A percentile compares a stretch with the other conserved stretches of the same genome.
phyloP scores from a whole-genome alignment of 176 grass and related monocot genomes.

The Aegilops speltoides region DNA sequence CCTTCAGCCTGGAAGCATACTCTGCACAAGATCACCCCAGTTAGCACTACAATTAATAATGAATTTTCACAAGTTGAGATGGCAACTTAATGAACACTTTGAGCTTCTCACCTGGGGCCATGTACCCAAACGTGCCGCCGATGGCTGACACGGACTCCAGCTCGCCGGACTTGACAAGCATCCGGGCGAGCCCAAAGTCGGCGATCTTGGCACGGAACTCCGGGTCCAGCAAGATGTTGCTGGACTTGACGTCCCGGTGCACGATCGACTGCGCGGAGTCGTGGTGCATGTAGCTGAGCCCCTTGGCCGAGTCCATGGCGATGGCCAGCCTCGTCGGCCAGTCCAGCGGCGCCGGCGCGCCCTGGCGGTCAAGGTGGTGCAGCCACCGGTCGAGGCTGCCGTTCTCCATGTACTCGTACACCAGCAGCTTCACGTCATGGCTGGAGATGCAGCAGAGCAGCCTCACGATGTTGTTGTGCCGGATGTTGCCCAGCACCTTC shows the following conservation, averaged over 20 bases:
- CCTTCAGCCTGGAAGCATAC: conserved; percentile 49
- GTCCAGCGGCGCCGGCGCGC: conserved; percentile 44
- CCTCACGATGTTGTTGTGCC: conserved; percentile 87
- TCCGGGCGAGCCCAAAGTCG: conserved; percentile 77
- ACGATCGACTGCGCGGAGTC: conserved; percentile 55
- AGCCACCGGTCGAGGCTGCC: conserved; percentile 77
- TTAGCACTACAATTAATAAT: background rate
- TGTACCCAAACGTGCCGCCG: conserved; percentile 79
- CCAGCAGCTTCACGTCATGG: conserved; percentile 57
- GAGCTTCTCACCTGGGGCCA: conserved; percentile 62
- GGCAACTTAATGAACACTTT: background rate
- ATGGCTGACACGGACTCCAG: conserved; percentile 58
- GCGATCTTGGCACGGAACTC: conserved; percentile 69
- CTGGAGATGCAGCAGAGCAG: conserved; percentile 76
- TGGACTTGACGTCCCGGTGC: conserved; percentile 89
- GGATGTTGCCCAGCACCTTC: conserved; percentile 64
- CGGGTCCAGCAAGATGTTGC: conserved; percentile 76
- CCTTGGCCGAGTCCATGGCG: conserved; percentile 55
- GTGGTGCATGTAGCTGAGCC: conserved; percentile 88
- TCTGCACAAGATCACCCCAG: conserved; percentile 33
- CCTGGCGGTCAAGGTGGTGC: conserved; percentile 37
- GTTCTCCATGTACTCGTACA: conserved; percentile 90
- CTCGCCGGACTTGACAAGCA: conserved; percentile 59
- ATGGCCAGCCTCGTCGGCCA: conserved; percentile 67
- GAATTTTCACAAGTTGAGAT: background rate